Conservation (phyloP, 2,329 filamentous ascomycete species). For the Achaetomium macrosporum region DNA sequence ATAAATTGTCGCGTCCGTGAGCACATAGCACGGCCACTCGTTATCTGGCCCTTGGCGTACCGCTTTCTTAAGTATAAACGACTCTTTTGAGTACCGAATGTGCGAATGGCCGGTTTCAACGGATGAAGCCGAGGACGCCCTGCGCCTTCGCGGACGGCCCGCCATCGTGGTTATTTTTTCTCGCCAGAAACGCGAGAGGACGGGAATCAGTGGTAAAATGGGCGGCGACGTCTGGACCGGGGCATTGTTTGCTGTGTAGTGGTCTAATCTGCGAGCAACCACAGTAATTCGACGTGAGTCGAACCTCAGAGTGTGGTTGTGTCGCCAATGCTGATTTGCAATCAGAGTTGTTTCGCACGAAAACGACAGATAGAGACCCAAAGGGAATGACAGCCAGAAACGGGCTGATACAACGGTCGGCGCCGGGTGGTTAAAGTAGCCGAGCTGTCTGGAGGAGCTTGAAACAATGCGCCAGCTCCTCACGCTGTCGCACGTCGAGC, state of each 20-base stretch:
- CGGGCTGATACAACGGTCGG: no score
- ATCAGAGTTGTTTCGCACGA: no score
- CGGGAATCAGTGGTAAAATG: no score
- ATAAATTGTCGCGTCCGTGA: constrained; percentile 57
- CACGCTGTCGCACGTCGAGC: constrained; percentile 7
- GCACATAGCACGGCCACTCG: constrained; percentile 56
- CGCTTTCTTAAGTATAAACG: constrained; percentile 32
- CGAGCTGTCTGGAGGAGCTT: no score
- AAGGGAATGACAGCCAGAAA: no score
- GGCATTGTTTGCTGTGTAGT: no score
- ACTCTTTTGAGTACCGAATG: constrained; percentile 31
- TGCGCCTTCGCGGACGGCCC: constrained; percentile 33
- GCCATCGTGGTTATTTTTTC: constrained; percentile 16
- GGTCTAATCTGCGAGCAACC: no score
- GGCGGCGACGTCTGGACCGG: no score
- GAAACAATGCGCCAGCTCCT: constrained; percentile 5
- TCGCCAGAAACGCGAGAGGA: no score
- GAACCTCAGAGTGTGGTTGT: neutral
- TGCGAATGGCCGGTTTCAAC: constrained; percentile 36
- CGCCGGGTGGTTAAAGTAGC: neutral
- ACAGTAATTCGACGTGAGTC: no score
- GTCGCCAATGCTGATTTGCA: no score
- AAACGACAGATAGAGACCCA: neutral
- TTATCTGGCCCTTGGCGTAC: constrained; percentile 33
- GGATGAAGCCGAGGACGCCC: constrained; percentile 39